Conservation (phyloP, 2,329 filamentous ascomycete genomes). For the Beauveria pseudobassiana region DNA sequence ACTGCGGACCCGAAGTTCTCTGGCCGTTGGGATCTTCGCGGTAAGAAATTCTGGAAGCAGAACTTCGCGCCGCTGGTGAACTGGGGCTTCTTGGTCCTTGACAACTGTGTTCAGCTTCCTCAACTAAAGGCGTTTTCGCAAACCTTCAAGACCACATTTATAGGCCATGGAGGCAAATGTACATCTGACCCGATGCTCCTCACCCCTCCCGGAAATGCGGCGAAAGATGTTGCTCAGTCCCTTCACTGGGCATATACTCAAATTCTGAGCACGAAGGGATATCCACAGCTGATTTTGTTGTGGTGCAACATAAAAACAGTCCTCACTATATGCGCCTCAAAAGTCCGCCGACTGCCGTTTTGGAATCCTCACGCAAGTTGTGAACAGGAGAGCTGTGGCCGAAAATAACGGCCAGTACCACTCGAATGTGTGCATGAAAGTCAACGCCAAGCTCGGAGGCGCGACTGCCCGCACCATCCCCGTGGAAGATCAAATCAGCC, state of each 20-base stretch:
- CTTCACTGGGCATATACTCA: constrained; percentile 36
- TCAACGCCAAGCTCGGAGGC: constrained; percentile 92
- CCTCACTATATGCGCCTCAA: constrained; percentile 79
- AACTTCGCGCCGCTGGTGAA: constrained; percentile 56
- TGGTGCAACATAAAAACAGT: constrained; percentile 64
- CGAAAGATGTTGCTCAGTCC: constrained; percentile 41
- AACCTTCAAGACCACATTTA: constrained; percentile 39
- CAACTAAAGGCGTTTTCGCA: constrained; percentile 25
- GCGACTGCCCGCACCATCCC: constrained; percentile 49
- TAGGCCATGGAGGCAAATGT: constrained; percentile 42
- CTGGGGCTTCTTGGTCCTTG: constrained; percentile 70
- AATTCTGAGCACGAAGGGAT: constrained; percentile 44
- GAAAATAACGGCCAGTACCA: constrained; percentile 75
- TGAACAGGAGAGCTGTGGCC: constrained; percentile 63
- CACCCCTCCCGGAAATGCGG: constrained; percentile 22
- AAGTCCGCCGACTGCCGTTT: constrained; percentile 80
- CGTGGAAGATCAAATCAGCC: constrained; percentile 22
- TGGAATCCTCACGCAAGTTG: constrained; percentile 74
- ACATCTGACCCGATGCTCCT: constrained; percentile 26
- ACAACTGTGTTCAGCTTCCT: constrained; percentile 40
- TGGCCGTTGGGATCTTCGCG: constrained; percentile 83
- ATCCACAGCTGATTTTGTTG: constrained; percentile 73
- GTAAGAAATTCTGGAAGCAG: constrained; percentile 62
- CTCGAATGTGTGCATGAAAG: constrained; percentile 92
- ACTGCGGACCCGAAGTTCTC: constrained; percentile 52